Percentiles rank a stretch among this genome's conserved stretches.
phyloP scores from a whole-genome alignment of 495 filamentous ascomycete species.

The Lasiosphaeris hirsuta region DNA sequence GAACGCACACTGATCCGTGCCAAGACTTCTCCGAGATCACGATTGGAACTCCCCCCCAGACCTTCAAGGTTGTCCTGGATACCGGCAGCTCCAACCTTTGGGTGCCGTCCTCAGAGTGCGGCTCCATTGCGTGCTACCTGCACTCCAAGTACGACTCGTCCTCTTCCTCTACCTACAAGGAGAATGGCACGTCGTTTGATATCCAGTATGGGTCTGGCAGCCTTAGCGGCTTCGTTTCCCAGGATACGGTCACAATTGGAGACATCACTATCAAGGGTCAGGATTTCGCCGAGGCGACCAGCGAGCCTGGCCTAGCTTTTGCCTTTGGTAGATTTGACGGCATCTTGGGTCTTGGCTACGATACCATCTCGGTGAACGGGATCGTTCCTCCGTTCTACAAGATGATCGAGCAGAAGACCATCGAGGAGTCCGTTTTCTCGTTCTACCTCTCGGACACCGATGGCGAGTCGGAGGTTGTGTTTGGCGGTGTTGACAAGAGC shows the following conservation, averaged over 20 bases:
- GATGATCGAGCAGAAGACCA: constrained; percentile 80
- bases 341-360: constrained; percentile 92
- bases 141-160: constrained; percentile 95
- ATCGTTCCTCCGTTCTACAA: constrained; percentile 96
- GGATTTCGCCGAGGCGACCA: constrained; percentile 92
- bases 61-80: constrained; percentile 97
- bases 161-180: constrained; percentile 84
- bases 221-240: constrained; percentile 89
- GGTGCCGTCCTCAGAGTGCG: constrained; percentile 89
- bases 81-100: constrained; percentile 99
- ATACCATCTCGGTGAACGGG: constrained; percentile 92
- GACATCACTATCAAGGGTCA: constrained; percentile 84
- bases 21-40: constrained; percentile 95
- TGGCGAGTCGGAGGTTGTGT: constrained; percentile 81
- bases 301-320: constrained; percentile 93
- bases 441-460: constrained; percentile 84
- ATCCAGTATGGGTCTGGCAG: constrained; percentile 96
- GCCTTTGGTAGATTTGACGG: constrained; percentile 98
- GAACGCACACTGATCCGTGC: neutral
- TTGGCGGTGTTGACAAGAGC: constrained; percentile 84
- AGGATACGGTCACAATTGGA: constrained; percentile 81
- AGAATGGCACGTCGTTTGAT: constrained; percentile 87
- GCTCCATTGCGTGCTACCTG: constrained; percentile 96
- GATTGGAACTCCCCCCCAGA: constrained; percentile 87
- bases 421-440: constrained; percentile 92